phyloP scores from a whole-genome alignment of 1,139 yeast species.

The Sugiyamaella neomexicana region DNA sequence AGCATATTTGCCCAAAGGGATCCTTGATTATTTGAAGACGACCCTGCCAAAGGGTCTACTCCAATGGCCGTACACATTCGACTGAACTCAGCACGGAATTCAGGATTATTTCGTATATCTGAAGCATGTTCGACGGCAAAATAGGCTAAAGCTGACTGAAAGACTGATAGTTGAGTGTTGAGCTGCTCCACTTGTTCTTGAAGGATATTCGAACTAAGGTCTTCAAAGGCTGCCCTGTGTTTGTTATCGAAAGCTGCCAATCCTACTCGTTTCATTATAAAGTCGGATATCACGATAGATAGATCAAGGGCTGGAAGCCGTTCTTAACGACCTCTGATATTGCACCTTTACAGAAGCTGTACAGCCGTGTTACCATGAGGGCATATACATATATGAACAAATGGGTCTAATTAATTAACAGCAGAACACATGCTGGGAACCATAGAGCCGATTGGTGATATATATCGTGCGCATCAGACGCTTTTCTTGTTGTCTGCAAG shows the following conservation, averaged over 20 bases:
- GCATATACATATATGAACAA: no score
- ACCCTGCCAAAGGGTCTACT: conserved; percentile 71
- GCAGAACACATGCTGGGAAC: no score
- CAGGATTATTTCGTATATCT: conserved; percentile 63
- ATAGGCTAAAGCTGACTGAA: conserved; percentile 41
- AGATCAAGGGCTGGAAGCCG: no score
- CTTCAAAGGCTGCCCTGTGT: conserved; percentile 37
- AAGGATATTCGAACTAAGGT: conserved; percentile 37
- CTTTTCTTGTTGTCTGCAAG: no score
- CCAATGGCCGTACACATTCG: conserved; percentile 77
- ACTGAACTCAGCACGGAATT: conserved; percentile 68
- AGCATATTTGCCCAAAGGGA: conserved; percentile 42
- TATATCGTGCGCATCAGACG: no score
- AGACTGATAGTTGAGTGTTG: conserved; percentile 42
- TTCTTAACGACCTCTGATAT: no score
- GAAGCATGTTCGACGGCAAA: conserved; percentile 54
- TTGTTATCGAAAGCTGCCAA: conserved; percentile 45
- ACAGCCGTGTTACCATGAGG: no score
- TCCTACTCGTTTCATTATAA: conserved; percentile 45
- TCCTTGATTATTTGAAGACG: conserved; percentile 41
- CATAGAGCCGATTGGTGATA: no score
- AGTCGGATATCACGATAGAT: neutral
- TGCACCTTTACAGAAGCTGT: no score
- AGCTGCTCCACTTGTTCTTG: conserved; percentile 40
- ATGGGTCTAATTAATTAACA: no score